These are phyloP conservation scores for Excoecaria agallocha DNA, from an alignment of 345 rosid genomes.

Conservation along the genomic window DNA sequence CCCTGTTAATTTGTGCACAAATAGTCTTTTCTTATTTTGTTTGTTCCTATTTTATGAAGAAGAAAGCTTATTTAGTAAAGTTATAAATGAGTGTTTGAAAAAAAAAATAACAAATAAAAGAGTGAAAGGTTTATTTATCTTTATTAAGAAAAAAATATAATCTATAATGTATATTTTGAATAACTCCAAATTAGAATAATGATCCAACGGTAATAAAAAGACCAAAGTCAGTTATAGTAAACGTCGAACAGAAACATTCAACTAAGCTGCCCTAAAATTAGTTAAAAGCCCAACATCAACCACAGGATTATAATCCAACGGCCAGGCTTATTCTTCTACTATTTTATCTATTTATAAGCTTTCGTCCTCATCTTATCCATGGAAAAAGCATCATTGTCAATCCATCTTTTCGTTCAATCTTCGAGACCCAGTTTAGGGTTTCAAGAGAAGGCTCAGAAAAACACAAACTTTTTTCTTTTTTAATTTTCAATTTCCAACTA, in stretches of 20 bases:
- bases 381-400: neutral
- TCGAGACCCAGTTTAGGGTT: neutral
- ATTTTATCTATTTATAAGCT: neutral
- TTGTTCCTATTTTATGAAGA: no score
- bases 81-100: no score
- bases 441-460: neutral
- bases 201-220: neutral
- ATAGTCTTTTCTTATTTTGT: no score
- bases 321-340: neutral
- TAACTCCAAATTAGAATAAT: neutral
- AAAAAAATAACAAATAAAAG: no score
- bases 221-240: neutral
- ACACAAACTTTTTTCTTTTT: neutral
- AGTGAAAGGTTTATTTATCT: no score
- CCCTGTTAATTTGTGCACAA: no score
- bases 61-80: no score
- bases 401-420: neutral
- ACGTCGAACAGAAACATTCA: neutral
- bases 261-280: neutral
- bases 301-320: constrained; percentile 8
- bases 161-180: no score
- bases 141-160: no score
- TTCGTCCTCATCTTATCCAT: neutral
- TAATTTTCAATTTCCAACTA: neutral
- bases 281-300: neutral